Evolutionary conservation across 257 asterid species (phyloP).

Genomic region (Fraxinus pennsylvanica): DNA sequence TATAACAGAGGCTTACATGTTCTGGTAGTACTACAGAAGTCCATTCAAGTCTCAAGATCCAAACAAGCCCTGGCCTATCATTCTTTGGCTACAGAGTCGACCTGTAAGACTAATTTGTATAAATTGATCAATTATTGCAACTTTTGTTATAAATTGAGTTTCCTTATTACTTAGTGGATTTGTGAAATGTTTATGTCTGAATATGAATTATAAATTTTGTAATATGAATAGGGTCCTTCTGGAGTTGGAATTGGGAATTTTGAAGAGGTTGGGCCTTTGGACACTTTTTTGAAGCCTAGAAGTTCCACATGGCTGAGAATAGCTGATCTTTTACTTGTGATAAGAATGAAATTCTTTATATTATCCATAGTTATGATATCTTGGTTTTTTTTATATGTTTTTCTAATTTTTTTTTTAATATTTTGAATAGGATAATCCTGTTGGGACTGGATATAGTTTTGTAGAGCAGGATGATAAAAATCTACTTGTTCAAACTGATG

Average conservation of each 20-base stretch:
- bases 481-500: conserved; percentile 71
- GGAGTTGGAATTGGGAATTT: conserved; percentile 94
- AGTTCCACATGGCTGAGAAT: conserved; percentile 81
- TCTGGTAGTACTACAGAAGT: conserved; percentile 93
- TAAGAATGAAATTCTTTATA: conserved; percentile 27
- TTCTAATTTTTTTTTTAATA: not conserved
- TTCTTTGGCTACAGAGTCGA: conserved; percentile 53
- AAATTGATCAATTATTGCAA: too few relatives aligned
- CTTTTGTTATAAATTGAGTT: too few relatives aligned
- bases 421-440: conserved; percentile 80
- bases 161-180: not conserved
- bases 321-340: conserved; percentile 96
- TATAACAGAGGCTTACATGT: conserved; percentile 86
- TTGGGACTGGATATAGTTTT: conserved; percentile 92
- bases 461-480: conserved; percentile 60
- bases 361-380: not conserved
- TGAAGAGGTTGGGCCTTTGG: conserved; percentile 88
- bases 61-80: conserved; percentile 84
- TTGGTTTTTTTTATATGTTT: not conserved
- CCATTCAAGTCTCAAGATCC: conserved; percentile 76
- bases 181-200: too few relatives aligned
- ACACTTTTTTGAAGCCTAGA: conserved; percentile 69
- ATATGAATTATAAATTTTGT: not conserved
- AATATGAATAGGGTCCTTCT: conserved; percentile 68
- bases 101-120: too few relatives aligned